Evolutionary conservation across 1,284 basidiomycete species (phyloP).

Genomic region (Ustilago esculenta): DNA sequence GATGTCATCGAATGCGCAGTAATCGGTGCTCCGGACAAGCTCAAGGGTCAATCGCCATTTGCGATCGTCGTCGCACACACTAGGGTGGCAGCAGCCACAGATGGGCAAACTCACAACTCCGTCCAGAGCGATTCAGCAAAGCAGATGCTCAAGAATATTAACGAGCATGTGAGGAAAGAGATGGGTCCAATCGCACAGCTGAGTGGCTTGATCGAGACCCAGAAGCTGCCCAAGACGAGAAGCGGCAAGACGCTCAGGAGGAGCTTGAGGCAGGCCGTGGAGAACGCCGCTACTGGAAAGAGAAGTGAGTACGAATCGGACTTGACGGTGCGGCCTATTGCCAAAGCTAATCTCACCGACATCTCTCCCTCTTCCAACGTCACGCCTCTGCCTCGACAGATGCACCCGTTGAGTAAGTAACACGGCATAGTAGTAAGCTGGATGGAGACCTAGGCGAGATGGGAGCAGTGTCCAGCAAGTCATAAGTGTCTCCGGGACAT

Average conservation of each 20-base stretch:
- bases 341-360: not conserved
- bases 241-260: conserved; percentile 59
- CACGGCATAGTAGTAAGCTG: not conserved
- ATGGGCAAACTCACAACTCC: conserved; percentile 25
- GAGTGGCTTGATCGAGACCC: conserved; percentile 43
- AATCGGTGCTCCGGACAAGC: conserved; percentile 60
- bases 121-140: conserved; percentile 22
- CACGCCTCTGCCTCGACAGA: no score
- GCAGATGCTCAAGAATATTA: conserved; percentile 56
- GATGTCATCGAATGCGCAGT: conserved; percentile 62
- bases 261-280: conserved; percentile 51
- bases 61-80: conserved; percentile 53
- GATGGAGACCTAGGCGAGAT: no score
- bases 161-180: conserved; percentile 56
- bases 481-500: no score
- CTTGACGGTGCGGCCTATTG: no score
- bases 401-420: conserved; percentile 46
- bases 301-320: conserved; percentile 21
- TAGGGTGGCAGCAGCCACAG: conserved; percentile 22
- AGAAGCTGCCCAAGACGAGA: conserved; percentile 63
- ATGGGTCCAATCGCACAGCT: conserved; percentile 61
- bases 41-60: conserved; percentile 65
- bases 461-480: no score
- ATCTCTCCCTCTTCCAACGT: no score
- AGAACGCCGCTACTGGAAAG: conserved; percentile 52